These are phyloP conservation scores for Fagus sylvatica DNA, from an alignment of 306 rosid species.

Conservation along the genomic window DNA sequence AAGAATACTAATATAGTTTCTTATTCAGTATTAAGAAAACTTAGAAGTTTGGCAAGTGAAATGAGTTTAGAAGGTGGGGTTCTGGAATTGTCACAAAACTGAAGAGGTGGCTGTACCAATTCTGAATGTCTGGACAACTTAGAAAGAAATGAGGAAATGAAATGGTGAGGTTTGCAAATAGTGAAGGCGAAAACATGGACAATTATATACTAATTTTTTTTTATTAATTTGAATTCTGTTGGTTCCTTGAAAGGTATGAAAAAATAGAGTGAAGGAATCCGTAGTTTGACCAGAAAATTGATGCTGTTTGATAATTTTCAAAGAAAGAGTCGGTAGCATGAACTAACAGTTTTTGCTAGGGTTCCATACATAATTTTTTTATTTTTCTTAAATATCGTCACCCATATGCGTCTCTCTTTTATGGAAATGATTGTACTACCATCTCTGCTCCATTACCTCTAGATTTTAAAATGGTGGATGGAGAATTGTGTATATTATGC, in stretches of 20 bases:
- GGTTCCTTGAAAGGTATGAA: not conserved
- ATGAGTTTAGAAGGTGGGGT: not conserved
- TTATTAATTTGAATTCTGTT: not conserved
- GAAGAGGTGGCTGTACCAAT: not conserved
- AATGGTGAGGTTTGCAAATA: constrained; percentile 2
- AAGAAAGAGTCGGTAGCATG: not conserved
- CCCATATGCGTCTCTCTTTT: not conserved
- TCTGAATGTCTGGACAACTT: not conserved
- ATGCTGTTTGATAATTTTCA: not conserved
- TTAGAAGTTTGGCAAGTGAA: not conserved
- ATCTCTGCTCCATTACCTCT: constrained; percentile 2
- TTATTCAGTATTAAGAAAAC: not conserved
- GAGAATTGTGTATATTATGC: not conserved
- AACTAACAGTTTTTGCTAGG: not conserved
- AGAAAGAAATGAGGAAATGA: not conserved
- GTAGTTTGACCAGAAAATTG: not conserved
- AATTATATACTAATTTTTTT: not conserved
- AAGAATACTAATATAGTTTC: not conserved
- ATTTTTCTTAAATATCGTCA: not conserved
- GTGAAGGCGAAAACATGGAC: constrained; percentile 8
- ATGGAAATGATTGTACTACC: not conserved
- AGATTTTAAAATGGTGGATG: constrained; percentile 14
- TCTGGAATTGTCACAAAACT: not conserved
- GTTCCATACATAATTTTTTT: not conserved
- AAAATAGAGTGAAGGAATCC: not conserved